A percentile compares a stretch with the other conserved stretches of the same genome.
Evolutionary conservation across 768 basidiomycete species (phyloP).

Genomic region (Ramaria sp.): DNA sequence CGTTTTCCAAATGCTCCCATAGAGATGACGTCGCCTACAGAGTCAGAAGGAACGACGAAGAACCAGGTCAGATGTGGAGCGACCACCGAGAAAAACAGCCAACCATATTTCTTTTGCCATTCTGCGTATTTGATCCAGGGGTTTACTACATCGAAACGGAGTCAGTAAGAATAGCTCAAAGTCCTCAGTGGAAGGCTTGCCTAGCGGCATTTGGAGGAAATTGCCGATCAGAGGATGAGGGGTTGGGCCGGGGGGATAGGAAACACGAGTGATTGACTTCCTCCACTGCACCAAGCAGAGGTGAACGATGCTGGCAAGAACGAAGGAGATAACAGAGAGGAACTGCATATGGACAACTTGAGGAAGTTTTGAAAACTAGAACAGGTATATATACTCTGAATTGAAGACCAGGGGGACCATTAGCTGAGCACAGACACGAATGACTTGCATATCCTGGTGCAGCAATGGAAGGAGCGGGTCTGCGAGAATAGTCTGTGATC

Average conservation of each 20-base stretch:
- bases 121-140: slow-evolving; percentile 32
- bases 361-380: not conserved
- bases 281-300: no score
- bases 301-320: no score
- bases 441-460: no score
- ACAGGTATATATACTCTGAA: not conserved
- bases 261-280: slow-evolving; percentile 53
- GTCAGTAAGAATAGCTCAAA: not conserved
- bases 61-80: not conserved
- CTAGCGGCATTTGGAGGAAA: not conserved
- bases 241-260: slow-evolving; percentile 2
- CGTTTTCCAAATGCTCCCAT: slow-evolving; percentile 6
- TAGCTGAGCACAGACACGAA: no score
- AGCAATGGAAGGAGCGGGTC: no score
- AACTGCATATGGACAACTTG: no score
- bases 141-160: not conserved
- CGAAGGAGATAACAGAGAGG: no score
- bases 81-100: not conserved
- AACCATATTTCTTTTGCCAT: slow-evolving; percentile 12
- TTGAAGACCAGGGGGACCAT: not conserved
- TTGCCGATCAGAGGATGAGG: not conserved
- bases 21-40: slow-evolving; percentile 9
- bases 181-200: not conserved
- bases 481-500: no score
- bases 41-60: not conserved